Evolutionary conservation across 106 monocot genomes (phyloP).

Genomic region (Acorus calamus): DNA sequence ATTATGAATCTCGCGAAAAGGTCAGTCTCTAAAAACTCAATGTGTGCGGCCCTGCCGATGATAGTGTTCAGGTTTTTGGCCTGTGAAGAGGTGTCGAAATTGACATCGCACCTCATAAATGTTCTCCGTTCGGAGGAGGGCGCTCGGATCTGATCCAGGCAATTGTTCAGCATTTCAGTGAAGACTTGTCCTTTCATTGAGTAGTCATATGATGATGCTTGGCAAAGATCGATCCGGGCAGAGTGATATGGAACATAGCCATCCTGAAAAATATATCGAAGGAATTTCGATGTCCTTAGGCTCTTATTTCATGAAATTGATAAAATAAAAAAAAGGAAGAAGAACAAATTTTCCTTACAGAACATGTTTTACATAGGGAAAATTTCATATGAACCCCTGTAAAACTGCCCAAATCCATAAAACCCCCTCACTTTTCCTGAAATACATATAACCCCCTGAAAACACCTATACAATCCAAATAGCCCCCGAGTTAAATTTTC

Average conservation of each 20-base stretch:
- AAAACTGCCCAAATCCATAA: too few relatives aligned
- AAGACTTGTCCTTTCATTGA: slow-evolving; percentile 89
- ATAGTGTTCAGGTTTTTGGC: slow-evolving; percentile 72
- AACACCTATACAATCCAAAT: too few relatives aligned
- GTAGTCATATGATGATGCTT: slow-evolving; percentile 59
- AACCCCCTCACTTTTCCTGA: too few relatives aligned
- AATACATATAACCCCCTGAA: too few relatives aligned
- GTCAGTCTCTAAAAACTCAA: slow-evolving; percentile 91
- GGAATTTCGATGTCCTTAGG: too few relatives aligned
- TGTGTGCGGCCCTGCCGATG: slow-evolving; percentile 91
- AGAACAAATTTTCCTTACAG: not conserved
- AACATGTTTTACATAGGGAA: not conserved
- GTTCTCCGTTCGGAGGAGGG: slow-evolving; percentile 58
- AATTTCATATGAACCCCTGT: too few relatives aligned
- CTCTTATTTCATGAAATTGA: too few relatives aligned
- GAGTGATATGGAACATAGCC: slow-evolving; percentile 98
- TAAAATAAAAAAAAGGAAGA: too few relatives aligned
- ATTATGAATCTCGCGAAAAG: slow-evolving; percentile 70
- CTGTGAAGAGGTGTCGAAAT: slow-evolving; percentile 73
- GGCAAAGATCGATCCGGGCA: slow-evolving; percentile 88
- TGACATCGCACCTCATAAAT: slow-evolving; percentile 89
- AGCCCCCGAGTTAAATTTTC: too few relatives aligned
- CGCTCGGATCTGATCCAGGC: slow-evolving; percentile 82
- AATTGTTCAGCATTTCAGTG: slow-evolving; percentile 89
- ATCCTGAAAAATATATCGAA: slow-evolving; percentile 32